These are phyloP conservation scores for Mucor racemosus DNA, from an alignment of 371 early-diverging fungal species.

Conservation along the genomic window DNA sequence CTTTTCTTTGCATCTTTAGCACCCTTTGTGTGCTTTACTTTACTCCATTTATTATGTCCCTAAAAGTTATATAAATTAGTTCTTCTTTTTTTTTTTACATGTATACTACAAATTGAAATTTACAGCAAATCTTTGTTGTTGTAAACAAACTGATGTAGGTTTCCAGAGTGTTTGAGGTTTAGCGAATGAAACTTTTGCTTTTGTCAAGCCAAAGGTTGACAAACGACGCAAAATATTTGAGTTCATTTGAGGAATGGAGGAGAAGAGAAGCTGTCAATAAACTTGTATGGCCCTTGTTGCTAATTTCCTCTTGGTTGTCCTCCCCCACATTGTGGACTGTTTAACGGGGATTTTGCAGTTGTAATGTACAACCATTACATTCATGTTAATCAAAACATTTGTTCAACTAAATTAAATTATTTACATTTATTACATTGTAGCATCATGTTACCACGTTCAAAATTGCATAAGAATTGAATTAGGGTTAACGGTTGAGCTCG, in stretches of 20 bases:
- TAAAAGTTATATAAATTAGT: slow-evolving; percentile 2
- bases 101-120: neutral
- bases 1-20: slow-evolving; percentile 62
- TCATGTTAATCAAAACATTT: neutral
- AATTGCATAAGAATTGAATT: too few species aligned
- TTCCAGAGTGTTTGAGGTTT: slow-evolving; percentile 14
- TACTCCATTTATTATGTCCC: slow-evolving; percentile 77
- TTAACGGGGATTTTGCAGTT: neutral
- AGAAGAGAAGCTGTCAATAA: neutral
- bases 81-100: neutral
- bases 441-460: too few species aligned
- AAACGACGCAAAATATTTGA: slow-evolving; percentile 16
- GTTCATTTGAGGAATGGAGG: neutral
- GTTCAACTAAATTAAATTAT: neutral
- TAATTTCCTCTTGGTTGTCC: neutral
- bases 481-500: too few species aligned
- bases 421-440: too few species aligned
- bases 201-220: slow-evolving; percentile 7
- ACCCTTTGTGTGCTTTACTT: slow-evolving; percentile 70
- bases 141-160: slow-evolving; percentile 15
- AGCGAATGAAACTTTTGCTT: neutral
- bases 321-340: neutral
- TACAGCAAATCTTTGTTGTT: slow-evolving; percentile 54
- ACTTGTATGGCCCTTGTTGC: neutral
- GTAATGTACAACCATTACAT: neutral